Percentiles rank a stretch among this genome's conserved stretches.
Conservation (phyloP, 2,329 filamentous ascomycete genomes). For the Geoglossum cookeanum region DNA sequence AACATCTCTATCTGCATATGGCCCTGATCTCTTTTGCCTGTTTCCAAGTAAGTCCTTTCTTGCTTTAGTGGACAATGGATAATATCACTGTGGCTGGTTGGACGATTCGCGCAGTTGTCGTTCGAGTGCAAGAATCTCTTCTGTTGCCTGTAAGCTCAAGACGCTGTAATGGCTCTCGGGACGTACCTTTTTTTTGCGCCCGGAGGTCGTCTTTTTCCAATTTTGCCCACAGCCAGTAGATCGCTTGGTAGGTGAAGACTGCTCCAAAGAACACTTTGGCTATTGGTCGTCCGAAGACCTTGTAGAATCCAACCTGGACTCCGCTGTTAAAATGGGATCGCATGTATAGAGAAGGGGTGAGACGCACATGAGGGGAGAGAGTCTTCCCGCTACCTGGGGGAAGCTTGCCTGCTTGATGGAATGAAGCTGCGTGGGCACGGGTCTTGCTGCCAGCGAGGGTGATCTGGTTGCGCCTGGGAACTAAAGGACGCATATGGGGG, state of each 20-base stretch:
- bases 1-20: too few relatives aligned
- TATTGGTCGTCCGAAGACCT: slow-evolving; percentile 52
- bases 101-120: not conserved
- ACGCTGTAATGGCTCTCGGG: not conserved
- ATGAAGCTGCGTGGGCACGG: not conserved
- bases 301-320: slow-evolving; percentile 48
- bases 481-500: not conserved
- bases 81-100: not conserved
- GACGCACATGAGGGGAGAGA: slow-evolving; percentile 2
- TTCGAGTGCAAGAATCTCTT: not conserved
- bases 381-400: not conserved
- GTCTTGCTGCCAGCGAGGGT: not conserved
- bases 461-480: not conserved
- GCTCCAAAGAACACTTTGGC: slow-evolving; percentile 57
- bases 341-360: not conserved
- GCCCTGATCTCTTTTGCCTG: too few relatives aligned
- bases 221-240: slow-evolving; percentile 56
- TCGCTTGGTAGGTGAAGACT: slow-evolving; percentile 59
- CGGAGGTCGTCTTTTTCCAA: slow-evolving; percentile 53
- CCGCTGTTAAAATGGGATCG: not conserved
- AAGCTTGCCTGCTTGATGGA: not conserved
- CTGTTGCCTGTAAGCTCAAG: not conserved
- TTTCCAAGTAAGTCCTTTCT: too few relatives aligned
- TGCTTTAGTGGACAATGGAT: too few relatives aligned
- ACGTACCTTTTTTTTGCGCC: slow-evolving; percentile 34